A percentile compares a stretch with the other conserved stretches of the same genome.
Evolutionary conservation across 2,329 filamentous ascomycete genomes (phyloP).

Genomic region (Xylaria arbuscula): DNA sequence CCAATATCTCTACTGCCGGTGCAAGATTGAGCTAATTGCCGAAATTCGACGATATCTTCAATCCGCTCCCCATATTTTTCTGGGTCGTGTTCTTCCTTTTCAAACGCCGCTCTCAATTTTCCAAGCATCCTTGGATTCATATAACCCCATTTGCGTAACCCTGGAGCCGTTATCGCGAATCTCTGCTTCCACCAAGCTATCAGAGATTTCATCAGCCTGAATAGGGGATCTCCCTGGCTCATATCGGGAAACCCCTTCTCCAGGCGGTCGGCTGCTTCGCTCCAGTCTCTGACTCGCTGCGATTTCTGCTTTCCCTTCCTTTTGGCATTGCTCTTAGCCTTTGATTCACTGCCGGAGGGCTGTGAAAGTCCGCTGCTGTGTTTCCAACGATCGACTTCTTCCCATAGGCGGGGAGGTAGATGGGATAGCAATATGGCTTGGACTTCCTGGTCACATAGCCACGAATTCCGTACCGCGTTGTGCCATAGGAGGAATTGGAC

Average conservation of each 20-base stretch:
- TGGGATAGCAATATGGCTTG: conserved; percentile 82
- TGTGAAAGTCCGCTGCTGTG: conserved; percentile 71
- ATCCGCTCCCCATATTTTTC: conserved; percentile 82
- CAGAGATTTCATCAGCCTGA: conserved; percentile 80
- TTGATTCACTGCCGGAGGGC: conserved; percentile 47
- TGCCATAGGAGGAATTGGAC: conserved; percentile 90
- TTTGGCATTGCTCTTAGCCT: conserved; percentile 55
- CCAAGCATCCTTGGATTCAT: conserved; percentile 80
- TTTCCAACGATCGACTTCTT: conserved; percentile 79
- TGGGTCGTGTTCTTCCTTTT: conserved; percentile 69
- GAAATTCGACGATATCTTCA: conserved; percentile 73
- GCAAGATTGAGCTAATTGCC: conserved; percentile 73
- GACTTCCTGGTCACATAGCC: conserved; percentile 80
- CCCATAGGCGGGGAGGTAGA: conserved; percentile 73
- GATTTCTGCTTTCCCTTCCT: conserved; percentile 45
- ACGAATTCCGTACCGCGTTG: conserved; percentile 85
- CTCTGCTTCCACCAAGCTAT: conserved; percentile 88
- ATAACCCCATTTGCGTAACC: conserved; percentile 90
- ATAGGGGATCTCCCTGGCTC: conserved; percentile 84
- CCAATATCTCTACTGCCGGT: conserved; percentile 88
- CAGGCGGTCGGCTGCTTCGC: conserved; percentile 72
- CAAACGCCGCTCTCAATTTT: conserved; percentile 77
- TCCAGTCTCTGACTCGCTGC: conserved; percentile 73
- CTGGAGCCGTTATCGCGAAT: conserved; percentile 81
- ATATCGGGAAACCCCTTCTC: conserved; percentile 79